Evolutionary conservation across 306 rosid genomes (phyloP), one percentile per base, ranked within the genome.

Genomic region (Pyrus betulifolia): DNA sequence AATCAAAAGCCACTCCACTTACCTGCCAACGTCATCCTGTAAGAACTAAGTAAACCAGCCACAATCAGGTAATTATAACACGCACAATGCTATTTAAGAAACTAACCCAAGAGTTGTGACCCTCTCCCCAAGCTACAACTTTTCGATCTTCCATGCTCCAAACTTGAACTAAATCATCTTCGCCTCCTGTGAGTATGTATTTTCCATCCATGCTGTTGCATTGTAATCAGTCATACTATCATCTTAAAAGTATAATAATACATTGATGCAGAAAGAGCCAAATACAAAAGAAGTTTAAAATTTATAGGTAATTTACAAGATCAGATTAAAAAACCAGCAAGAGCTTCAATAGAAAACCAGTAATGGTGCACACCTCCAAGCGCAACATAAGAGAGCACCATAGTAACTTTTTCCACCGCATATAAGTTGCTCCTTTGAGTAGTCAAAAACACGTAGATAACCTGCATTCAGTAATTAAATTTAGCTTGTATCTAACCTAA

Each of bases 131-230:
- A 42, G 99, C 99, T 67, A 96, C 97, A 82, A 96, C 91, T 83
- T 93, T 96, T 65, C 99, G 90, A 84, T 92, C 98, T 86, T 92
- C 97, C 93, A 92, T 88, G 88, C 99, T 91, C 99, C 99, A 96
- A 80, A 96, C 93, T 80, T 93, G 97, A 83, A 96, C 98, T 64
- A 96, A 82, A 91, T 96, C 99, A 67, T 96, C 99, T 91, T 96
- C 99, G 54, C 99, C 99, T 69, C 99, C 99, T 14, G 99, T 85
- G 87, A 96, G 87, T 82, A 96, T 80, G 81, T 92, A 95, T 78
- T 95, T 95, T 81, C 98, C 97, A 84, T 96, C 99, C 88, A 79
- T 79, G 71, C 99, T 96, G 92, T 82, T 74, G 44, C 30, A 67
- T 23, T 66, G 42, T 35, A 55, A 65, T 55, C 74, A 79, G 62